These are phyloP conservation scores for Turnera subulata DNA, from an alignment of 345 rosid species.

Conservation along the genomic window DNA sequence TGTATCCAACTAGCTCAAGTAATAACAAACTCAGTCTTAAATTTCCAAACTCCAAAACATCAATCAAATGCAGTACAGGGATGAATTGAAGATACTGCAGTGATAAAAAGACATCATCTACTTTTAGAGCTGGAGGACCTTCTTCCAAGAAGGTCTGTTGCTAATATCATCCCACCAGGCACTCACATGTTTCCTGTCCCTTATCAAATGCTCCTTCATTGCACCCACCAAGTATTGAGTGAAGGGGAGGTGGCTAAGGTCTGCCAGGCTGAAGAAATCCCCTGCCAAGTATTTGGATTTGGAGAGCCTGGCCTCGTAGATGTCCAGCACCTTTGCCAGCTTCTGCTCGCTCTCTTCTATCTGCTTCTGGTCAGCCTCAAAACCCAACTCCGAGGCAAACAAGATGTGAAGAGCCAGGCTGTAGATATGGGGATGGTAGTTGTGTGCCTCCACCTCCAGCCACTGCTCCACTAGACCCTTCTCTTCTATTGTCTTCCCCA, in stretches of 20 bases:
- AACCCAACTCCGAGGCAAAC: slow-evolving; percentile 41
- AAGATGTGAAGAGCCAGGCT: slow-evolving; percentile 36
- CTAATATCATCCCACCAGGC: slow-evolving; percentile 68
- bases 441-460: slow-evolving; percentile 59
- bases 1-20: too few species aligned
- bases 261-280: slow-evolving; percentile 65
- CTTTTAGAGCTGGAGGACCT: too few species aligned
- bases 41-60: too few species aligned
- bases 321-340: slow-evolving; percentile 45
- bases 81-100: too few species aligned
- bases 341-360: slow-evolving; percentile 60
- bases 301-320: slow-evolving; percentile 58
- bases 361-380: slow-evolving; percentile 36
- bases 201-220: slow-evolving; percentile 44
- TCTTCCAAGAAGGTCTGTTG: slow-evolving; percentile 62
- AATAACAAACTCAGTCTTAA: too few species aligned
- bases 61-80: too few species aligned
- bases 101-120: too few species aligned
- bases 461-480: slow-evolving; percentile 65
- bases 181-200: slow-evolving; percentile 55
- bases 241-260: slow-evolving; percentile 58
- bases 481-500: slow-evolving; percentile 39
- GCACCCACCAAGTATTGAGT: slow-evolving; percentile 56
- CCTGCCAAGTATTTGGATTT: slow-evolving; percentile 65
- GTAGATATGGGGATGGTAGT: slow-evolving; percentile 45